Conservation (phyloP, 176 grass and related monocot genomes). For the Zea luxurians region DNA sequence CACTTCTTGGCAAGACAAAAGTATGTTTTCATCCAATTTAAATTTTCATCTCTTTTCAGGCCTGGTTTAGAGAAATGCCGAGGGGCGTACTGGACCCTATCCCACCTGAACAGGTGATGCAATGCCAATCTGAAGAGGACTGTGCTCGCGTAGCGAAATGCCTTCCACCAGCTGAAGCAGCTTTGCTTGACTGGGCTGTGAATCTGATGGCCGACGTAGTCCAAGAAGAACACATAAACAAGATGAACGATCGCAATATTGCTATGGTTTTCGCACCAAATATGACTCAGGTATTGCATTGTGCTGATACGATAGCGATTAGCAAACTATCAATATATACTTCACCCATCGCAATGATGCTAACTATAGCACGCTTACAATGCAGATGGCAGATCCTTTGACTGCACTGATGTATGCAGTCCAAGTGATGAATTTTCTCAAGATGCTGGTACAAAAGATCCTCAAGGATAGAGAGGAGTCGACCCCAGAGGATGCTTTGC, state of each 20-base stretch:
- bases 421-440: conserved; percentile 95
- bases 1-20: not conserved
- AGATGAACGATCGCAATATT: conserved; percentile 84
- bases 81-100: conserved; percentile 64
- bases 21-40: conserved; percentile 4
- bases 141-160: conserved; percentile 48
- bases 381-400: conserved; percentile 86
- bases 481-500: conserved; percentile 38
- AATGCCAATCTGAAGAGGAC: conserved; percentile 78
- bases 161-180: conserved; percentile 59
- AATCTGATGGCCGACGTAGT: conserved; percentile 90
- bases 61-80: conserved; percentile 86
- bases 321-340: conserved; percentile 5
- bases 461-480: conserved; percentile 72
- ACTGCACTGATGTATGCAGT: conserved; percentile 89
- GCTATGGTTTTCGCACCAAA: conserved; percentile 86
- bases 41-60: conserved; percentile 45
- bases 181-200: conserved; percentile 77
- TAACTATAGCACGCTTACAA: conserved; percentile 16
- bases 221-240: conserved; percentile 71
- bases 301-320: not conserved
- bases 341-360: not conserved
- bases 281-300: conserved; percentile 74
- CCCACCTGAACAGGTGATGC: conserved; percentile 74
- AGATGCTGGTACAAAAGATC: conserved; percentile 73